Evolutionary conservation across 2,329 filamentous ascomycete species (phyloP), one percentile per base, ranked within the genome.

Genomic region (Catunica adiposa): DNA sequence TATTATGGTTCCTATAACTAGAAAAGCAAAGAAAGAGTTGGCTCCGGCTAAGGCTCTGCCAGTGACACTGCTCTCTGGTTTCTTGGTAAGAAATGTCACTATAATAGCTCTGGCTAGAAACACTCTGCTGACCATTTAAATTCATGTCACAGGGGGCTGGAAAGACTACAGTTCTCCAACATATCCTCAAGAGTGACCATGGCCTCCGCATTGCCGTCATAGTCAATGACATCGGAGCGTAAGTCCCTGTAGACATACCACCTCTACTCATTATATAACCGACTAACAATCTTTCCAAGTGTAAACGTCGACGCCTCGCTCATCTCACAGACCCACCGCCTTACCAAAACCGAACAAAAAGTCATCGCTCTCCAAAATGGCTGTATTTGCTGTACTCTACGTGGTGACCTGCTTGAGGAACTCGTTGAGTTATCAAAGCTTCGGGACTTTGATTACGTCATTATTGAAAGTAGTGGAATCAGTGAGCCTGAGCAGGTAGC

Each of bases 351-450:
- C 0, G 69, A 81, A 40, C 79, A 84, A 60, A 82, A 83, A 60
- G 71, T 85, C 31, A 78, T 85, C 15, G 76, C 80, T 8, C 72
- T 86, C 55, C 80, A 85, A 62, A 86, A 85, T 59, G 82, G 83
- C 8, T 87, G 84, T 61, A 88, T 88, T 62, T 88, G 83, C 70
- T 88, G 84, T 62, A 87, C 83, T 0, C 71, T 87, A 0, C 78
- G 84, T 2, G 82, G 83, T 1, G 83, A 87, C 56, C 67, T 87
- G 1, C 73, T 88, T 0, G 78, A 83, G 58, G 83, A 87, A 63
- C 73, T 87, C 0, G 82, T 82, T 0, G 74, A 74, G 0, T 70
- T 87, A 1, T 74, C 79, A 0, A 73, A 77, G 62, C 69, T 74
- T 1, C 70, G 74, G 5, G 69, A 71, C 29, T 77, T 83, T 31